A percentile compares a stretch with the other conserved stretches of the same genome.
Conservation (phyloP, 257 asterid genomes). For the Echium plantagineum region DNA sequence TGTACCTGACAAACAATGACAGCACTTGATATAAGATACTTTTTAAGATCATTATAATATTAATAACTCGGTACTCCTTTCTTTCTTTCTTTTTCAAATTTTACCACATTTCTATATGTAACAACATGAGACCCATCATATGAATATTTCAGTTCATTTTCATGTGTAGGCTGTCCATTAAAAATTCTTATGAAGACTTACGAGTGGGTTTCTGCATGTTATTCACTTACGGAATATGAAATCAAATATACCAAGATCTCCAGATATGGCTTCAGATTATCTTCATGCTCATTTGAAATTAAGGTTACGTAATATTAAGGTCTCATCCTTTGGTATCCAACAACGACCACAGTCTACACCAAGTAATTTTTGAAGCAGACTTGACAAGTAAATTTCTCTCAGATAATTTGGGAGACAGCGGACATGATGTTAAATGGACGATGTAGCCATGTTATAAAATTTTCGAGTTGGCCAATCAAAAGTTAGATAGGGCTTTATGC, state of each 20-base stretch:
- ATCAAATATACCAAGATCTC: background rate
- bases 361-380: no score
- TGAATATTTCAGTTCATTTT: background rate
- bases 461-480: no score
- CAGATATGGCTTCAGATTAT: background rate
- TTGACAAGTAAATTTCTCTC: background rate
- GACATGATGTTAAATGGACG: no score
- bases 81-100: no score
- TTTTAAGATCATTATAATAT: background rate
- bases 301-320: background rate
- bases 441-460: no score
- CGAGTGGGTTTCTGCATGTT: background rate
- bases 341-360: no score
- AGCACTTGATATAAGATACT: background rate
- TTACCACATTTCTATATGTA: background rate
- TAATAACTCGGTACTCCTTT: background rate
- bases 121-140: background rate
- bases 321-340: background rate
- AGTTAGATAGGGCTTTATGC: no score
- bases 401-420: no score
- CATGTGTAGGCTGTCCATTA: background rate
- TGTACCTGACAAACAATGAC: conserved; percentile 53
- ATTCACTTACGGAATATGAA: background rate
- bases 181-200: no score
- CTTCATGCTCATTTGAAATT: background rate